A percentile compares a stretch with the other conserved stretches of the same genome.
phyloP scores from a whole-genome alignment of 2,329 filamentous ascomycete genomes.

The Tolypocladium album region DNA sequence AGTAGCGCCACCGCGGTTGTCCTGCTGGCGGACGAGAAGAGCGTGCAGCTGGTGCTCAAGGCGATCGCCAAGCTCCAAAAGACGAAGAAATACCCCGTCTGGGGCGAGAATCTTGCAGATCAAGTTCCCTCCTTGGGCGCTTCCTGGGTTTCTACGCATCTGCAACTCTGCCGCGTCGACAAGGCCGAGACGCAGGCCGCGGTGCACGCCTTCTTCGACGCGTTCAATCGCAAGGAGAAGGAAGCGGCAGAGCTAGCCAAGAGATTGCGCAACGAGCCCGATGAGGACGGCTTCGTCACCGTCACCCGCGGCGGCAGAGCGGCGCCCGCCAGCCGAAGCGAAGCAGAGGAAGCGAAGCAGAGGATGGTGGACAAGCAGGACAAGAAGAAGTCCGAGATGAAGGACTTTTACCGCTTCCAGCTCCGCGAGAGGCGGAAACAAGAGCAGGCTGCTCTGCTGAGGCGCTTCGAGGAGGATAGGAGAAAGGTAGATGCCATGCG shows the following conservation, averaged over 20 bases:
- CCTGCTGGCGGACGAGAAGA: constrained; percentile 72
- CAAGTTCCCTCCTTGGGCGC: constrained; percentile 48
- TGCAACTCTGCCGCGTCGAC: constrained; percentile 60
- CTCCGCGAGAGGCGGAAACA: constrained; percentile 68
- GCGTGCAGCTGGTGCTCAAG: constrained; percentile 66
- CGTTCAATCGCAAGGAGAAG: constrained; percentile 64
- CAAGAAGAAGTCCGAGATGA: constrained; percentile 51
- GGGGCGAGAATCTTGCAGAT: constrained; percentile 53
- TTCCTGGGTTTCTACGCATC: constrained; percentile 52
- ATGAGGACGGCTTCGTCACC: constrained; percentile 92
- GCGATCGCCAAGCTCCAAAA: constrained; percentile 54
- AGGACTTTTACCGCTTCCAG: constrained; percentile 80
- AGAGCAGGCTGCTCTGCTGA: constrained; percentile 56
- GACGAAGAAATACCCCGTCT: constrained; percentile 51
- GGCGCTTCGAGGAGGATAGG: constrained; percentile 65
- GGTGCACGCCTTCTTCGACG: constrained; percentile 77
- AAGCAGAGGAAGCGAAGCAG: constrained; percentile 48
- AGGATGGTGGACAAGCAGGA: constrained; percentile 53
- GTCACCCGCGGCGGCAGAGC: constrained; percentile 69
- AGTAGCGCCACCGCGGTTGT: constrained; percentile 75
- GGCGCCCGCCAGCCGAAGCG: constrained; percentile 65
- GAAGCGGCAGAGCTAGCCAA: constrained; percentile 52
- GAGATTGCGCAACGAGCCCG: constrained; percentile 64
- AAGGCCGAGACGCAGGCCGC: constrained; percentile 54
- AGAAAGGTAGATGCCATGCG: constrained; percentile 62